phyloP scores from a whole-genome alignment of 768 basidiomycete genomes.

The Leccinellum luteum region DNA sequence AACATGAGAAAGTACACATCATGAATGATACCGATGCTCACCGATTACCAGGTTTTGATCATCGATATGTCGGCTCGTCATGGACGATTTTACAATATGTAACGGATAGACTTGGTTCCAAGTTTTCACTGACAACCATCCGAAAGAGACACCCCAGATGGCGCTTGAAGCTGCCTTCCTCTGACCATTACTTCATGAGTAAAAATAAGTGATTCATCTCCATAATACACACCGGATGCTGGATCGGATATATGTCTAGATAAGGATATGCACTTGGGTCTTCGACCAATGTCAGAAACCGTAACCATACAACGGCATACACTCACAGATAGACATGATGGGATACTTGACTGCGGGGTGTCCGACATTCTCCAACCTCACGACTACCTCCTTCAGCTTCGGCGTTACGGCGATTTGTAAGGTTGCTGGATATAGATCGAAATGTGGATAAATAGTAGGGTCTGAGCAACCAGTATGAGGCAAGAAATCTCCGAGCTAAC shows the following conservation, averaged over 20 bases:
- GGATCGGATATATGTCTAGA: constrained; percentile 39
- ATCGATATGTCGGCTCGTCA: background rate
- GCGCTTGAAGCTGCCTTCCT: background rate
- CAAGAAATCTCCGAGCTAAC: background rate
- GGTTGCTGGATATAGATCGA: constrained; percentile 38
- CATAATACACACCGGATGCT: constrained; percentile 7
- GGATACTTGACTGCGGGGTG: constrained; percentile 22
- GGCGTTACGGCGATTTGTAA: constrained; percentile 40
- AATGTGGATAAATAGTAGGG: constrained; percentile 39
- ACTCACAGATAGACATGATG: constrained; percentile 29
- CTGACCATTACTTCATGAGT: constrained; percentile 8
- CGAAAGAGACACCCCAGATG: constrained; percentile 19
- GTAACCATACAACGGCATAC: background rate
- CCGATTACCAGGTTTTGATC: background rate
- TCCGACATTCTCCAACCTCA: constrained; percentile 5
- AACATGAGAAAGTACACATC: constrained; percentile 13
- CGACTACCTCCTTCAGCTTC: constrained; percentile 45
- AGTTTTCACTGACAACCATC: constrained; percentile 17
- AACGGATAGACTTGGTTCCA: constrained; percentile 21
- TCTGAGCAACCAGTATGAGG: constrained; percentile 27
- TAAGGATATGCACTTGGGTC: constrained; percentile 41
- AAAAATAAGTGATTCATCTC: background rate
- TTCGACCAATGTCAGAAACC: constrained; percentile 26
- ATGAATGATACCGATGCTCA: background rate
- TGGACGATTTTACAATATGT: background rate